These are phyloP conservation scores for Globomyces sp. DNA, from an alignment of 371 early-diverging fungal genomes.

Conservation along the genomic window DNA sequence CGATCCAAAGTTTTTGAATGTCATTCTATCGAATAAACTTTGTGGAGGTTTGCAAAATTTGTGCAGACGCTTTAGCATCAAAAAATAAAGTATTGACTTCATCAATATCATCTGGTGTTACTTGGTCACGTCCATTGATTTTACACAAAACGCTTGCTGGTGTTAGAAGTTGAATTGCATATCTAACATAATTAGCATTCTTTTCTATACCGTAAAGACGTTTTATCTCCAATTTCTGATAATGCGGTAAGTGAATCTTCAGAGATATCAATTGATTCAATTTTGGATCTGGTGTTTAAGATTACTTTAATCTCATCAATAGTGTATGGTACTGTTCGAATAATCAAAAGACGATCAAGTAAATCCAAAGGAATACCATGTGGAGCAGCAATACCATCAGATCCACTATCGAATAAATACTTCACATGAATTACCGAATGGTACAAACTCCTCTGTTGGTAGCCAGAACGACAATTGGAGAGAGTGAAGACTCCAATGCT, in stretches of 20 bases:
- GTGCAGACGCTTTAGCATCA: slow-evolving; percentile 87
- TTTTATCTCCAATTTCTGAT: slow-evolving; percentile 79
- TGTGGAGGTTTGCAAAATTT: slow-evolving; percentile 42
- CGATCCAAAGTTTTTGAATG: background rate
- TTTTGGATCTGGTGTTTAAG: slow-evolving; percentile 86
- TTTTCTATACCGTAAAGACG: slow-evolving; percentile 58
- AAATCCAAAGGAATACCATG: slow-evolving; percentile 98
- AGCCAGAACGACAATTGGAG: slow-evolving; percentile 98
- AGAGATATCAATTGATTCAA: slow-evolving; percentile 74
- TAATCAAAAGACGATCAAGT: slow-evolving; percentile 93
- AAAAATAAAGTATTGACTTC: slow-evolving; percentile 84
- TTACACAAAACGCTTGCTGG: slow-evolving; percentile 84
- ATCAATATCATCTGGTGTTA: slow-evolving; percentile 79
- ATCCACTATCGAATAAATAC: slow-evolving; percentile 58
- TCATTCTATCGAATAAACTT: slow-evolving; percentile 12
- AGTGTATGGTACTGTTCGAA: slow-evolving; percentile 90
- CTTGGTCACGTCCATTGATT: slow-evolving; percentile 77
- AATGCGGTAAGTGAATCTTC: slow-evolving; percentile 74
- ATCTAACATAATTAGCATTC: slow-evolving; percentile 50
- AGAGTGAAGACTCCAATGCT: slow-evolving; percentile 87
- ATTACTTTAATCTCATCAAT: slow-evolving; percentile 89
- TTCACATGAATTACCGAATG: slow-evolving; percentile 42
- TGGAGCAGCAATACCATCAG: slow-evolving; percentile 85
- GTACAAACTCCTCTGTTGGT: slow-evolving; percentile 96
- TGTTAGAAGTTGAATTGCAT: slow-evolving; percentile 96